Percentiles rank a stretch among this genome's conserved stretches.
phyloP scores from a whole-genome alignment of 108 stramenopile genomes.

The Mediolabrus comicus region DNA sequence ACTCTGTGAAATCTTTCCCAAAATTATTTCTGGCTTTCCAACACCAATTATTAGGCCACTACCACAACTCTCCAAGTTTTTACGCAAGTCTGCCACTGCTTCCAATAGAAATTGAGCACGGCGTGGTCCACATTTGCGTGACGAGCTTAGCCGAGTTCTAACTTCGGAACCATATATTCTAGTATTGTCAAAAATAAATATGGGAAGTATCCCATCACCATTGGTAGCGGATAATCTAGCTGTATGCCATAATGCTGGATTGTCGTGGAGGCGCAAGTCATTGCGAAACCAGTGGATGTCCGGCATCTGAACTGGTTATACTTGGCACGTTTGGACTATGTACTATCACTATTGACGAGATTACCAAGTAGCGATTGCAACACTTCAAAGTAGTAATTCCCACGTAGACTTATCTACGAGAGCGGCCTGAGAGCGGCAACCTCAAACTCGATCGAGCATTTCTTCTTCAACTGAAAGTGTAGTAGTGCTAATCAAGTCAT shows the following conservation, averaged over 20 bases:
- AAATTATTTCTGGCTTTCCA: slow-evolving; percentile 52
- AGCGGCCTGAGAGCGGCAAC: no score
- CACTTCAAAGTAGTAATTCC: no score
- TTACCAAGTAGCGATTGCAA: no score
- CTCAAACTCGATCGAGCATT: no score
- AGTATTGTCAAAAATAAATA: slow-evolving; percentile 64
- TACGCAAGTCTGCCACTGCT: slow-evolving; percentile 53
- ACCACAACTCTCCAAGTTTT: slow-evolving; percentile 43
- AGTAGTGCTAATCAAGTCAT: no score
- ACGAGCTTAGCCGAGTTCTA: slow-evolving; percentile 28
- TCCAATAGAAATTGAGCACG: slow-evolving; percentile 71
- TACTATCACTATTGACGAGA: no score
- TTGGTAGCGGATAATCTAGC: background rate
- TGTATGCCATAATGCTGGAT: slow-evolving; percentile 52
- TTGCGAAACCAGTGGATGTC: slow-evolving; percentile 62
- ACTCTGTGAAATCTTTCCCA: slow-evolving; percentile 5
- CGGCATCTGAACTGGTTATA: no score
- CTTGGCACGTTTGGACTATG: no score
- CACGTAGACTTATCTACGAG: no score
- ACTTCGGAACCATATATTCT: slow-evolving; percentile 49
- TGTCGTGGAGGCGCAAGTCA: slow-evolving; percentile 67
- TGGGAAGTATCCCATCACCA: slow-evolving; percentile 42
- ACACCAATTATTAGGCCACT: slow-evolving; percentile 46
- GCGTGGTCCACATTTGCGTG: slow-evolving; percentile 54
- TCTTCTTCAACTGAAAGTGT: no score